phyloP scores from a whole-genome alignment of 2,329 filamentous ascomycete species.

The Exophiala mesophila region DNA sequence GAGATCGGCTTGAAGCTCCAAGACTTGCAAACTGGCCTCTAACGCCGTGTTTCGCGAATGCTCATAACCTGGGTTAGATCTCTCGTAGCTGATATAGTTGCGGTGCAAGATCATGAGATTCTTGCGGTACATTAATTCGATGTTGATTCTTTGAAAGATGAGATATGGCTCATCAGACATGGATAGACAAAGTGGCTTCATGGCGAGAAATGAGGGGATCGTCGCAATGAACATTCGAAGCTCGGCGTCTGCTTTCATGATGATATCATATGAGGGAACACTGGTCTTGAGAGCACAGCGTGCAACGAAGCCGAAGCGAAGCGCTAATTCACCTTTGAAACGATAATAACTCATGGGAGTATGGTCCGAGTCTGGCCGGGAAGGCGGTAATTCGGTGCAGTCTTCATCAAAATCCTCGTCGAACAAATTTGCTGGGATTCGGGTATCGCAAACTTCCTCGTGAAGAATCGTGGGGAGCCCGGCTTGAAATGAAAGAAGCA shows the following conservation, averaged over 20 bases:
- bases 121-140: conserved; percentile 50
- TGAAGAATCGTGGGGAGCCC: conserved; percentile 59
- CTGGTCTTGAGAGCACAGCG: conserved; percentile 28
- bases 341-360: conserved; percentile 33
- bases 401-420: conserved; percentile 56
- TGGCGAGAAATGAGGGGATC: conserved; percentile 16
- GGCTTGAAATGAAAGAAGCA: conserved; percentile 57
- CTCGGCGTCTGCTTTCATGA: conserved; percentile 21
- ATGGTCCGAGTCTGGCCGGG: conserved; percentile 48
- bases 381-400: conserved; percentile 46
- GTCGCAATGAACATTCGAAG: conserved; percentile 16
- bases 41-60: conserved; percentile 45
- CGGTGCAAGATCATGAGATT: conserved; percentile 49
- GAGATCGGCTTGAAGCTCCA: conserved; percentile 47
- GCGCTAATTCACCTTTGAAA: conserved; percentile 33
- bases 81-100: conserved; percentile 42
- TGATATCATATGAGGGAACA: conserved; percentile 18
- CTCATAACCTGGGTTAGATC: conserved; percentile 34
- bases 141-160: conserved; percentile 48
- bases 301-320: conserved; percentile 33
- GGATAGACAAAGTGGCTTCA: conserved; percentile 24
- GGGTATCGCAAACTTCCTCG: conserved; percentile 55
- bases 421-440: conserved; percentile 52
- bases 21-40: conserved; percentile 43
- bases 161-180: conserved; percentile 46